Evolutionary conservation across 331 rosid genomes (phyloP), one percentile per base, ranked within the genome.

Genomic region (Pyracantha coccinea): DNA sequence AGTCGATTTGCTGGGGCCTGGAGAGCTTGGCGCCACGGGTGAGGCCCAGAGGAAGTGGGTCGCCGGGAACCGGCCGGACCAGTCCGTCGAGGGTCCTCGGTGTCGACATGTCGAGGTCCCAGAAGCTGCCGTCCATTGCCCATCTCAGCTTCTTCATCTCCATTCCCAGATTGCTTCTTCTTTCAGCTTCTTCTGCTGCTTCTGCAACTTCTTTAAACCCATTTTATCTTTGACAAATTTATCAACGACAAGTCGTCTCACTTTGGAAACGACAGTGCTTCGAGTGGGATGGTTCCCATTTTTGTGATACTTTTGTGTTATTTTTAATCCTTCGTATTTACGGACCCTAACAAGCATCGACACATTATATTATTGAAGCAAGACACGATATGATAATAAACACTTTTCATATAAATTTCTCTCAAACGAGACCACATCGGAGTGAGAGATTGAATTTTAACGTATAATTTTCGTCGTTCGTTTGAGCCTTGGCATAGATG

Each of bases 91-190:
- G 78, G 28, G 91, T 94, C 73, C 80, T 81, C 4, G 98, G 89
- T 4, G 96, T 91, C 5, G 97, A 94, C 31, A 82, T 54, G 71
- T 94, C 99, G 28, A 90, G 82, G 66, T 90, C 96, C 97, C 95
- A 94, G 54, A 88, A 87, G 45, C 87, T 88, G 27, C 89, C 90
- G 66, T 90, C 96, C 97, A 84, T 94, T 71, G 88, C 85, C 99
- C 99, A 94, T 90, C 95, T 83, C 41, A 94, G 89, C 75, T 86
- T 94, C 85, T 82, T 90, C 96, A 89, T 83, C 87, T 77, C 71
- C 67, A 32, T 78, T 24, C 35, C 12, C 65, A 8, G 67, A 57
- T 24, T 57, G 55, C 13, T 9, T 57, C n/a, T 9, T 29, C 21
- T 20, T 29, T 53, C 7, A 50, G 74, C 20, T 33, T 29, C 75